Evolutionary conservation across 176 grass and related monocot species (phyloP).

Genomic region (Pontederia paniculata): DNA sequence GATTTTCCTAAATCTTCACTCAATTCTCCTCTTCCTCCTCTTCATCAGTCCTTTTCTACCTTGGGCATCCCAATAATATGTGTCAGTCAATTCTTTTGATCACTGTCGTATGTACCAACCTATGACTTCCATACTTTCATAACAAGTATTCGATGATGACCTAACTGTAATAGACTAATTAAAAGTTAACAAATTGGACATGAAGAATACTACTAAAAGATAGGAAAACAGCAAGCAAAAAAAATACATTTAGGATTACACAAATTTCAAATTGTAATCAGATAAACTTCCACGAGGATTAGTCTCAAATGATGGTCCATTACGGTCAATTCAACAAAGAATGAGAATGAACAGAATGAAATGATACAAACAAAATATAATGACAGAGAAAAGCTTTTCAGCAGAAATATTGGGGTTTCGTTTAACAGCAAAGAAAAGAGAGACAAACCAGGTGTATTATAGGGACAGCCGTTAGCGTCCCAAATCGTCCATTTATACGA

Average conservation of each 20-base stretch:
- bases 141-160: too few relatives aligned
- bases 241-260: too few relatives aligned
- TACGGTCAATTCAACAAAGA: not conserved
- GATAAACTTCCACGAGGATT: not conserved
- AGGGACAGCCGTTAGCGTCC: slow-evolving; percentile 90
- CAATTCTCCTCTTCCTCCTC: slow-evolving; percentile 3
- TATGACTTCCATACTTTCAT: too few relatives aligned
- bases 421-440: not conserved
- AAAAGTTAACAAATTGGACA: too few relatives aligned
- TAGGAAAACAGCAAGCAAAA: too few relatives aligned
- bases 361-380: not conserved
- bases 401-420: too few relatives aligned
- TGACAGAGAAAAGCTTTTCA: too few relatives aligned
- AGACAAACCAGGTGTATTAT: slow-evolving; percentile 90
- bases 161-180: too few relatives aligned
- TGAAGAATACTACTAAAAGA: too few relatives aligned
- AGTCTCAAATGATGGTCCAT: not conserved
- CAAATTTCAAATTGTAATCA: not conserved
- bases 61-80: not conserved
- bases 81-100: not conserved
- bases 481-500: slow-evolving; percentile 96
- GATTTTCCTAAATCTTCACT: slow-evolving; percentile 5
- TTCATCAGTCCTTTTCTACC: not conserved
- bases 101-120: not conserved
- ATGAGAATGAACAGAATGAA: not conserved